Percentiles rank a stretch among this genome's conserved stretches.
phyloP scores from a whole-genome alignment of 1,284 basidiomycete genomes.

The Bondarzewia mesenterica region DNA sequence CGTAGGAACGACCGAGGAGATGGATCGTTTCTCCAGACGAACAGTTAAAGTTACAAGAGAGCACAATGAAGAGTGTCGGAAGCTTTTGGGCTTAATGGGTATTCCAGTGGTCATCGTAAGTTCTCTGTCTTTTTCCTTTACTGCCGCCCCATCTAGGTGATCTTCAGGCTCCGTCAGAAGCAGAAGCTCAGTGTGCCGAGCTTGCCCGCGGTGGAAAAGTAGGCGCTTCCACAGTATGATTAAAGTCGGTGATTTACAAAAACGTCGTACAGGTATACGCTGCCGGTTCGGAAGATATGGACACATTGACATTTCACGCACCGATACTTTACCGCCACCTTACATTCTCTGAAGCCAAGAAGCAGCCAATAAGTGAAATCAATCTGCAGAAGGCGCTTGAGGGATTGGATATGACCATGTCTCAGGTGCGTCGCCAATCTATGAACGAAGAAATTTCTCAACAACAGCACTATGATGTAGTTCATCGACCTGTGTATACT shows the following conservation, averaged over 20 bases:
- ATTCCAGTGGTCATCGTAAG: slow-evolving; percentile 88
- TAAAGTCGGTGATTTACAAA: too few relatives aligned
- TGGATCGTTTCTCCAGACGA: slow-evolving; percentile 86
- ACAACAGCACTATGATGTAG: slow-evolving; percentile 28
- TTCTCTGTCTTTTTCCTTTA: slow-evolving; percentile 7
- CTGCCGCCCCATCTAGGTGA: not conserved
- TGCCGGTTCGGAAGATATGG: slow-evolving; percentile 99
- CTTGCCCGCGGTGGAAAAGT: slow-evolving; percentile 92
- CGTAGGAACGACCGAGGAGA: slow-evolving; percentile 77
- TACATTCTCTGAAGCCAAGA: slow-evolving; percentile 98
- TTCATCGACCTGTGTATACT: slow-evolving; percentile 98
- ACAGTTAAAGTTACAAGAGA: slow-evolving; percentile 94
- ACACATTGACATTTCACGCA: slow-evolving; percentile 92
- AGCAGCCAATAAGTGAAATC: slow-evolving; percentile 95
- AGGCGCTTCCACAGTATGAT: too few relatives aligned
- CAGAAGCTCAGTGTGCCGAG: slow-evolving; percentile 98
- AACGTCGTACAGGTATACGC: slow-evolving; percentile 71
- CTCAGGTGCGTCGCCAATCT: slow-evolving; percentile 50
- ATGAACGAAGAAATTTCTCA: not conserved
- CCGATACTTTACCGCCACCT: slow-evolving; percentile 93
- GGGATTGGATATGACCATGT: slow-evolving; percentile 90
- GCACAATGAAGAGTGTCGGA: slow-evolving; percentile 94
- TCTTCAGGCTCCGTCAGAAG: slow-evolving; percentile 88
- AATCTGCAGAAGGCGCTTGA: slow-evolving; percentile 77
- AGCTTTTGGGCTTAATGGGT: slow-evolving; percentile 89